Evolutionary conservation across 345 rosid species (phyloP).

Genomic region (Garcia nutans): DNA sequence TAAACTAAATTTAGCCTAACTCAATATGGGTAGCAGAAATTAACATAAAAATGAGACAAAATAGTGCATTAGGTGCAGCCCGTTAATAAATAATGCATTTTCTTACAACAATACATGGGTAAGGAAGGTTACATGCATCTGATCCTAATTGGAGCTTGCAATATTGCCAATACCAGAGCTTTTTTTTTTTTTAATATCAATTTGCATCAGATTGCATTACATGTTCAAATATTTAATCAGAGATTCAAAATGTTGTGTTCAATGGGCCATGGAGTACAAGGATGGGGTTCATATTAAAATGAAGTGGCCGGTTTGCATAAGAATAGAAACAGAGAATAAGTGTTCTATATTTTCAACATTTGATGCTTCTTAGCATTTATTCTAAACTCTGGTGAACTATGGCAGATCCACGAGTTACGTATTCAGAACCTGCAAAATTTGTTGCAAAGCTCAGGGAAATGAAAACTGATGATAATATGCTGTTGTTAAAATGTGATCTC

Average conservation of each 20-base stretch:
- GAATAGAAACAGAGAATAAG: neutral
- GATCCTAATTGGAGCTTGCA: too few species aligned
- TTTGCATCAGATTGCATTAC: too few species aligned
- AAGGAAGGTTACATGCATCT: neutral
- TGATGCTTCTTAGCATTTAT: neutral
- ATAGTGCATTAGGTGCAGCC: too few species aligned
- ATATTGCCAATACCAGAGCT: too few species aligned
- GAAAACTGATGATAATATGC: constrained; percentile 72
- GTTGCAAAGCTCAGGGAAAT: constrained; percentile 88
- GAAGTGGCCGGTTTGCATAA: neutral
- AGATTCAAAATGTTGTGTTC: neutral
- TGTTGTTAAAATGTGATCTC: constrained; percentile 82
- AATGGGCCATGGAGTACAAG: neutral
- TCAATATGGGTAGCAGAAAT: too few species aligned
- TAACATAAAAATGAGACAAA: too few species aligned
- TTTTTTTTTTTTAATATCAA: too few species aligned
- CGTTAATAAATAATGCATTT: too few species aligned
- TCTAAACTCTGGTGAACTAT: neutral
- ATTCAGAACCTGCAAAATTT: constrained; percentile 87
- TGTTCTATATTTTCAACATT: neutral
- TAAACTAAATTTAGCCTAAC: too few species aligned
- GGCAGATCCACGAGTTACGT: constrained; percentile 87
- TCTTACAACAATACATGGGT: neutral
- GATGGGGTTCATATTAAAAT: neutral
- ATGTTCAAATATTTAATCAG: neutral